These are phyloP conservation scores for Gracilaria domingensis DNA, from an alignment of 23 red algal genomes.

Conservation along the genomic window DNA sequence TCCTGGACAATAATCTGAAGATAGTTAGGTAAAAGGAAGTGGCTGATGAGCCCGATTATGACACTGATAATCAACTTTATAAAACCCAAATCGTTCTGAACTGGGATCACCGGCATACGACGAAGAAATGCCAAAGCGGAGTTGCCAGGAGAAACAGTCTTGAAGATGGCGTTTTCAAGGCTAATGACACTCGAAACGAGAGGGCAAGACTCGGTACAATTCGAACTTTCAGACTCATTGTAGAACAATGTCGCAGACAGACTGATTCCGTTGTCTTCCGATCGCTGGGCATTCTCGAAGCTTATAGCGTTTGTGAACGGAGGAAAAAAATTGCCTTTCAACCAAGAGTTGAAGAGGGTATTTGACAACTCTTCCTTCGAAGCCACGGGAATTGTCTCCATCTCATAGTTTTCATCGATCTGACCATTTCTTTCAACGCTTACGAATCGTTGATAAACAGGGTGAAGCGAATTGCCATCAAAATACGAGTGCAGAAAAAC, in stretches of 20 bases:
- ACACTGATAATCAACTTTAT: constrained; percentile 79
- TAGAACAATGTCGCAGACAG: constrained; percentile 60
- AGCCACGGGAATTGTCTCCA: constrained; percentile 14
- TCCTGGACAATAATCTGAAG: constrained; percentile 87
- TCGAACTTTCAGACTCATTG: constrained; percentile 39
- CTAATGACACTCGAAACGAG: constrained; percentile 71
- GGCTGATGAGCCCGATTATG: constrained; percentile 76
- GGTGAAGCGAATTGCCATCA: constrained; percentile 15
- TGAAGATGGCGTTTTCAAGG: constrained; percentile 75
- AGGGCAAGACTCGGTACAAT: constrained; percentile 58
- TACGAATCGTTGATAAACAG: constrained; percentile 27
- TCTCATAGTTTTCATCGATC: constrained; percentile 54
- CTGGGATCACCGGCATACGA: constrained; percentile 66
- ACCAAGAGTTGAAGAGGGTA: constrained; percentile 55
- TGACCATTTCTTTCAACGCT: not conserved
- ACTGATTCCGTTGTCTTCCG: not conserved
- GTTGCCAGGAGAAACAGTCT: constrained; percentile 33
- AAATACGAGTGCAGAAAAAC: constrained; percentile 70
- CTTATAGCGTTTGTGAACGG: constrained; percentile 48
- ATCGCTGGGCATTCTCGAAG: constrained; percentile 20
- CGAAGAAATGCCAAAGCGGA: constrained; percentile 68
- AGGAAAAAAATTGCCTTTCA: constrained; percentile 35
- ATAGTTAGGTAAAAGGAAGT: constrained; percentile 84
- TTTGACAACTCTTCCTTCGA: constrained; percentile 19
- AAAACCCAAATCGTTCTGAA: constrained; percentile 52